Evolutionary conservation across 1,139 yeast genomes (phyloP), one percentile per base, ranked within the genome.

Genomic region (Hemisphaericaspora xylanilytica): DNA sequence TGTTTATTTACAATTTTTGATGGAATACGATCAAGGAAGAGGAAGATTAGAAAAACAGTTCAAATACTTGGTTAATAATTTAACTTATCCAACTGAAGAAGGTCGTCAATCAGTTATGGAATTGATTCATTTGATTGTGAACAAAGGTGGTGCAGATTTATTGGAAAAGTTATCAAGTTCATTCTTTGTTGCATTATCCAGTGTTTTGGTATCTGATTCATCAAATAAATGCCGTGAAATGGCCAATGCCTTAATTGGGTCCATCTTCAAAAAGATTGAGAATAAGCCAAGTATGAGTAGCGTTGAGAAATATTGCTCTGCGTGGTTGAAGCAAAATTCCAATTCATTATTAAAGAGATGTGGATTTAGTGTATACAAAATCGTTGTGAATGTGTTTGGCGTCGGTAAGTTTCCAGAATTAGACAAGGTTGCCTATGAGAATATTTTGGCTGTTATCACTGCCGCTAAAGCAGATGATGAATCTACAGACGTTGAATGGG

Each of bases 71-170:
- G 85, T 90, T n/a, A 80, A 79, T 46, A 92, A 94, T 57, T 67
- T 94, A 53, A 75, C 81, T 20, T 94, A 94, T 56, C 92, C 95
- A 11, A 82, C 96, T 4, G 84, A 84, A 44, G 76, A 80, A 33
- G 99, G 98, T 38, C 75, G 97, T 40, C 83, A 85, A 52, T 87
- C 97, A 1, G 95, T 88, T 2, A 79, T 92, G 86, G 98, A 92
- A 53, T 70, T 90, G 53, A 69, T 92, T 35, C 85, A 84, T 52
- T 68, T 80, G 48, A 73, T 92, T 41, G 67, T 92, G 22, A 68
- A 72, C 33, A 86, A 85, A 55, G 76, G 92, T 4, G 80, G 84
- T 9, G 66, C 71, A 5, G 84, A 79, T 2, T 67, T 88, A 30
- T 63, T 88, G 37, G 65, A 69, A 5, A 81, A 80, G 41, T 62